Base-by-base conservation (phyloP, 306 rosid genomes). In the Fagus sylvatica region DNA sequence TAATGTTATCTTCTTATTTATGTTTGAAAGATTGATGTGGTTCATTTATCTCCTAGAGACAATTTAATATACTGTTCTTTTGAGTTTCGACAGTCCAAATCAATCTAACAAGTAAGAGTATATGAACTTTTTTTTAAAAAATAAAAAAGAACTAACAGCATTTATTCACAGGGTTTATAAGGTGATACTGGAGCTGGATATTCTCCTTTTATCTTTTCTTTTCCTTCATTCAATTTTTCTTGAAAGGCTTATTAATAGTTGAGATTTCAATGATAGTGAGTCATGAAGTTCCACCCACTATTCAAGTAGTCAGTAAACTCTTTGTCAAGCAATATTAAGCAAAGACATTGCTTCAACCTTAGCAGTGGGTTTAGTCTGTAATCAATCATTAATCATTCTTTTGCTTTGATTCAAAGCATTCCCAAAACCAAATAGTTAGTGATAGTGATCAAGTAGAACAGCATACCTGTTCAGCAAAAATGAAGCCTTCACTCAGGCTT, bases 381-480 rank as follows among this genome's bases (percentile, higher is more conserved):
- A 78, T 77, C 82, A 76, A 74, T 80, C 81, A 80, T 77, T 80
- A 68, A 71, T 37, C 28, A 41, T 65, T 30, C 17, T 56, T 71
- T 86, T 78, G 84, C 90, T 84, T 84, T 83, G 49, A 19, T 73
- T 78, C 78, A 46, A 84, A 86, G 90, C 82, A 74, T 78, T 74
- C 48, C 32, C 69, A 43, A 60, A 39, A n/a, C 19, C 8, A 71
- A 72, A 42, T 32, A 75, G 62, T 30, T 13, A 55, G 56, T 32
- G 54, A 54, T 41, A 84, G 85, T 78, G 78, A 69, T 56, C 39
- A 53, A 74, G 17, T 40, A 60, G 41, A 39, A 64, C 28, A 66
- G 55, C 68, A 46, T 51, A 72, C 55, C 62, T 46, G 55, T 79
- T 64, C 72, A 71, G 41, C 76, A n/a, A 65, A 4, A 3, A 46